Evolutionary conservation across 306 rosid genomes (phyloP), one percentile per base, ranked within the genome.

Genomic region (Malus orientalis): DNA sequence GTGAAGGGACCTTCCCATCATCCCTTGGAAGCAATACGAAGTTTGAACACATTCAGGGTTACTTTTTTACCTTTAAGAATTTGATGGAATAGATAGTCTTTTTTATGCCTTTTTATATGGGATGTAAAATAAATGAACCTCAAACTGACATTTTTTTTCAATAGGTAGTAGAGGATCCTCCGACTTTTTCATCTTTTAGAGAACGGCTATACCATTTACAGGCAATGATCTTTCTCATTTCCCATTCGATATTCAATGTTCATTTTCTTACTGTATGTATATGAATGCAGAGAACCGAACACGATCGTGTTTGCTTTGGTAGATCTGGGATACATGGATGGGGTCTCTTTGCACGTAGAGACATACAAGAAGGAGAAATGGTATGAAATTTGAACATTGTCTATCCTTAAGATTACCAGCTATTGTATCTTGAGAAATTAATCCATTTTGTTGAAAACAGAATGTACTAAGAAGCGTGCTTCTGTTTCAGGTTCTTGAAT

Each of bases 261-360:
- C 38, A 67, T 25, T 84, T 79, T 85, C 82, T 82, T 65, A 90
- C 85, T 76, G 33, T 62, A 29, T 32, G 23, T 74, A 32, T 59
- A 29, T 83, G 82, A 78, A 60, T 84, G 71, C 91, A 96, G 99
- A 91, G 90, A 86, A 96, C 98, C 11, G 99, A 96, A 85, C 84
- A 86, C 6, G 94, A 87, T 63, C 87, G 99, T 27, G 98, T 91
- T 87, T 96, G 98, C 91, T 93, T 89, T 67, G 99, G 98, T 86
- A 91, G 96, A 89, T 96, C 99, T 3, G 99, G 99, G 73, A 96
- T 96, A 79, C 99, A 96, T 81, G 99, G 98, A 75, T 96, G 99
- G 99, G 99, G 99, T 79, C 97, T 96, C 75, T 96, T 96, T 81
- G 97, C 99, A 6, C 93, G 94, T 8, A 88, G 93, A 82, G 85